A percentile compares a stretch with the other conserved stretches of the same genome.
phyloP scores from a whole-genome alignment of 257 asterid species.

The Perilla frutescens region DNA sequence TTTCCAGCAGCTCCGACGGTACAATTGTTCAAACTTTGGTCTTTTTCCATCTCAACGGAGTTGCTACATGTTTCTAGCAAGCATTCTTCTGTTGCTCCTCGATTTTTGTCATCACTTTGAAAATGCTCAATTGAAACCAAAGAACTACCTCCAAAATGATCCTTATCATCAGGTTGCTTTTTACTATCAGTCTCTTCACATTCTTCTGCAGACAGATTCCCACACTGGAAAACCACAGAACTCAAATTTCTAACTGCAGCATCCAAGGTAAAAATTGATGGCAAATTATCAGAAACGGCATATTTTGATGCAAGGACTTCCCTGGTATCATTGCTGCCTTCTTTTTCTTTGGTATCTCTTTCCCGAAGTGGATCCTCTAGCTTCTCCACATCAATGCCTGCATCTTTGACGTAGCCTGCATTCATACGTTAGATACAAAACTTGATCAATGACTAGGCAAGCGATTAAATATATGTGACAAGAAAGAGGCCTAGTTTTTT shows the following conservation, averaged over 20 bases:
- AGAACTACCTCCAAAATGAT: slow-evolving; percentile 34
- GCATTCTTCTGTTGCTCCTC: slow-evolving; percentile 36
- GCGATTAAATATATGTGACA: not conserved
- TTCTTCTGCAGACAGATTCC: slow-evolving; percentile 33
- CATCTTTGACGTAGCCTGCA: slow-evolving; percentile 36
- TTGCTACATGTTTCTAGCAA: slow-evolving; percentile 28
- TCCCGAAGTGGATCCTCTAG: slow-evolving; percentile 34
- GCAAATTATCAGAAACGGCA: slow-evolving; percentile 5
- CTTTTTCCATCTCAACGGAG: slow-evolving; percentile 37
- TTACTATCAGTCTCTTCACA: slow-evolving; percentile 33
- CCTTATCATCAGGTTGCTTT: slow-evolving; percentile 26
- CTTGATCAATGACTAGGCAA: not conserved
- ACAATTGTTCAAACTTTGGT: slow-evolving; percentile 17
- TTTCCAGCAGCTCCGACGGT: slow-evolving; percentile 27
- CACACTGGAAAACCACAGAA: slow-evolving; percentile 21
- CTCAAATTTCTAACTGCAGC: slow-evolving; percentile 28
- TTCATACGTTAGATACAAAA: slow-evolving; percentile 21
- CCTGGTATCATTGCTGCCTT: slow-evolving; percentile 25
- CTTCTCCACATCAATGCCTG: slow-evolving; percentile 32
- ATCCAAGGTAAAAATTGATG: slow-evolving; percentile 20
- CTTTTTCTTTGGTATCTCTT: slow-evolving; percentile 29
- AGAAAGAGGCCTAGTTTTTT: not conserved
- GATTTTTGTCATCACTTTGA: slow-evolving; percentile 35
- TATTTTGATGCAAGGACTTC: slow-evolving; percentile 36
- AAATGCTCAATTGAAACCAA: slow-evolving; percentile 36